Evolutionary conservation across 192 early-diverging fungal genomes (phyloP), one percentile per base, ranked within the genome.

Genomic region (Martensiomyces pterosporus): DNA sequence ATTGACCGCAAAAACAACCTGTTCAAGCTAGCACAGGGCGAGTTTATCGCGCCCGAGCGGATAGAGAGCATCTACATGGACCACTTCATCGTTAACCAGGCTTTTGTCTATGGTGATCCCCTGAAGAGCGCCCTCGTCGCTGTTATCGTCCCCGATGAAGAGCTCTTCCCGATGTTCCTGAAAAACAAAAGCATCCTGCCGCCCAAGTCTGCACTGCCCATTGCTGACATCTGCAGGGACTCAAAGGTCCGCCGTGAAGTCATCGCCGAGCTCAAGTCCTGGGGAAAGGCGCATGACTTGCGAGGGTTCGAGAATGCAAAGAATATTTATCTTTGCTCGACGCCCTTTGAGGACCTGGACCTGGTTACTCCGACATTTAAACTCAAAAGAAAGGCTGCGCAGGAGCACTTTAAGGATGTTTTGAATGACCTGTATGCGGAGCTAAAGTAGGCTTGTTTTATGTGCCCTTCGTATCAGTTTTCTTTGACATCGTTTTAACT

Each of bases 1-100:
- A 82, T 96, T 78, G 90, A 92, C 53, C 79, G 90, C 27, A 83
- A 81, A 41, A 91, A 89, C 68, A 91, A 90, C 27, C 72, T 92
- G 37, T 90, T 92, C 66, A 91, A 91, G 69, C 77, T 90, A 50
- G 74, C 81, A 9, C 82, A 89, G 54, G 80, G 84, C 54, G 85
- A 87, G 65, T 89, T 87, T 47, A 77, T 90, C 7, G 85, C 90
- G 2, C 91, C 88, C 7, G 93, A 97, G 55, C 83, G 84, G 48
- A 84, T 93, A 37, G 92, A 93, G 51, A 84, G 85, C 52, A 49
- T 82, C 15, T 79, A 77, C 59, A 47, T 57, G 42, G 67, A 79
- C 53, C 53, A 77, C 63, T 58, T 82, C 40, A 21, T 85, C 43
- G 73, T 93, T 24, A 77, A 75, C 33, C 90, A 93, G 61, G 67